These are phyloP conservation scores for Encephalitozoon intestinalis DNA, from an alignment of 371 early-diverging fungal species.

Conservation along the genomic window DNA sequence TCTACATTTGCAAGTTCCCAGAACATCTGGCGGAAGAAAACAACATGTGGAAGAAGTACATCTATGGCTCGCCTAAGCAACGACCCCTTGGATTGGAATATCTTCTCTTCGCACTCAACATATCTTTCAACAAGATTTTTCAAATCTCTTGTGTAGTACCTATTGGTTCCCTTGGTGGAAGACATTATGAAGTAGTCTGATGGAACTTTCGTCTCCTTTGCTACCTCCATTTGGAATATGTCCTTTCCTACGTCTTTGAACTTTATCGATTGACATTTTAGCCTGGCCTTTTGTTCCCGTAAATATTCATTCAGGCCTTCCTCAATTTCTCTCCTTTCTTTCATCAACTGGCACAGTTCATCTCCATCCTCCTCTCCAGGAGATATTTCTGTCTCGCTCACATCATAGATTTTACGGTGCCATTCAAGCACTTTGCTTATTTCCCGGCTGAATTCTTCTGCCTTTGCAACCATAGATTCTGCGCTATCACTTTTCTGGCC, in stretches of 20 bases:
- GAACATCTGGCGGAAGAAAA: constrained; percentile 66
- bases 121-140: constrained; percentile 66
- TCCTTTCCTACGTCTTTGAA: constrained; percentile 87
- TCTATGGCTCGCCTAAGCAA: constrained; percentile 35
- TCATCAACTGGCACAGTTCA: constrained; percentile 29
- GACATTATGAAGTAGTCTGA: constrained; percentile 69
- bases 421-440: neutral
- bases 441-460: neutral
- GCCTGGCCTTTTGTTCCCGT: constrained; percentile 9
- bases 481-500: neutral
- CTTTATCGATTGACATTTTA: neutral
- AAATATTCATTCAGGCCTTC: constrained; percentile 40
- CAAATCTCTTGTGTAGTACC: constrained; percentile 74
- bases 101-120: constrained; percentile 73
- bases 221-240: constrained; percentile 79
- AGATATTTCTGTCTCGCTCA: constrained; percentile 34
- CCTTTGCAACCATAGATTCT: no score
- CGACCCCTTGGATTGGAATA: constrained; percentile 53
- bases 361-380: constrained; percentile 41
- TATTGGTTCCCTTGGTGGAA: constrained; percentile 65
- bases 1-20: constrained; percentile 74
- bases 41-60: constrained; percentile 6
- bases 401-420: constrained; percentile 1
- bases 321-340: constrained; percentile 29
- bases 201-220: constrained; percentile 68